Base-by-base conservation (phyloP, 2,329 filamentous ascomycete species). In the Pseudogymnoascus sp. region DNA sequence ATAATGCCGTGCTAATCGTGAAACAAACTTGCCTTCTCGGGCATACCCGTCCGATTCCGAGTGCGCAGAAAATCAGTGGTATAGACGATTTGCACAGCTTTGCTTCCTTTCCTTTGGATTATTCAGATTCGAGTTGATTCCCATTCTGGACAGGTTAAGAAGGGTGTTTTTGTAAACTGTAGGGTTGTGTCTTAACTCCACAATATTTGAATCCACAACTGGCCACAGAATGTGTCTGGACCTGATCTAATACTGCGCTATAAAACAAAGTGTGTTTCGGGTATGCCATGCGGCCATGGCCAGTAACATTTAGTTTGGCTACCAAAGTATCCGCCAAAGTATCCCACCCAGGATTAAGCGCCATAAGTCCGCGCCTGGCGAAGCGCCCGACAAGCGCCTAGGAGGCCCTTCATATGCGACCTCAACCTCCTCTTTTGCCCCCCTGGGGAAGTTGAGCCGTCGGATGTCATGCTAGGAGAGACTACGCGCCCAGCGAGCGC, bases 201-300 rank as follows among this genome's bases (percentile, higher is more conserved):
- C 50, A 56, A 56, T 56, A 56, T 35, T n/a, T 56, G 50, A 56
- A 56, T 56, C 50, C 50, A 56, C 47, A 31, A 31, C 8, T 19
- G 26, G n/a, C 47, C 26, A 53, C 29, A 33, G 50, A 56, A 56
- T 11, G 16, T 21, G 50, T 35, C 50, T 56, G 29, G 29, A 56
- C 29, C 29, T 56, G n/a, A 33, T 56, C 50, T 56, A 56, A 56
- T 56, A 33, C 29, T 56, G 50, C 50, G 50, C 50, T 56, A 56
- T 56, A 56, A 56, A 56, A 56, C 50, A 56, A 56, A 33, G 50
- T 56, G 50, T 56, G 50, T 56, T 56, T 56, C 50, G 50, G 50
- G 50, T 56, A 56, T 56, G 47, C 26, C 47, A 56, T 56, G 47
- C 47, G 47, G 47, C 47, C 47, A 56, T 56, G 50, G 16, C 50